Evolutionary conservation across 306 rosid genomes (phyloP), one percentile per base, ranked within the genome.

Genomic region (Begonia loranthoides): DNA sequence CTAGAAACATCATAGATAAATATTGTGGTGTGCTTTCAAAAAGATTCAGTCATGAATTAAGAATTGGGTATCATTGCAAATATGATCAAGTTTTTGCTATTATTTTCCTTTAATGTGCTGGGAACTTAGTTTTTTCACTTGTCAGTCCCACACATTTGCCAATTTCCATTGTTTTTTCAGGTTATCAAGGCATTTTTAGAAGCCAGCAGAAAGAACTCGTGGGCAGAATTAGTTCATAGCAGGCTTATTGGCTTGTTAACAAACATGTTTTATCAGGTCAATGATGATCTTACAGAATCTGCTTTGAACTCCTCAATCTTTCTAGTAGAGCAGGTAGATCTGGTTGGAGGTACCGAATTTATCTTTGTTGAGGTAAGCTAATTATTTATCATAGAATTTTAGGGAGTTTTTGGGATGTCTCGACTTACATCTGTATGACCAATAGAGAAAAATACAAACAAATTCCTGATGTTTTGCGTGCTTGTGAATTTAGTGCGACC

Each of bases 191-290:
- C 57, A 73, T 82, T 92, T 50, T 54, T 92, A 58, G 70, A 69
- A 73, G 71, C 55, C 67, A 87, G 99, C 74, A 71, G 93, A 79
- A 68, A 49, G 69, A 79, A 92, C 71, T 76, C 93, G 62, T 92
- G 99, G 99, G 99, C 94, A 63, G 99, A 86, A 57, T 64, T 92
- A 71, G 99, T 92, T 66, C 96, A 80, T 59, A 67, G 87, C 79
- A 92, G 82, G 76, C 96, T 92, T 60, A 75, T 87, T 73, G 83
- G 87, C 66, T 60, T 92, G 86, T 62, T 92, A 66, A 81, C 94
- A 55, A 86, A 92, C 75, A 83, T 86, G 96, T 92, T 92, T 75
- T 92, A 92, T 62, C 74, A 80, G 61, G 87, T 83, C 57, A 76
- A 74, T 16, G 84, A 81, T 58, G 83, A 73, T 68, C 63, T 55